These are phyloP conservation scores for Rhazya stricta DNA, from an alignment of 257 asterid species.

Conservation along the genomic window DNA sequence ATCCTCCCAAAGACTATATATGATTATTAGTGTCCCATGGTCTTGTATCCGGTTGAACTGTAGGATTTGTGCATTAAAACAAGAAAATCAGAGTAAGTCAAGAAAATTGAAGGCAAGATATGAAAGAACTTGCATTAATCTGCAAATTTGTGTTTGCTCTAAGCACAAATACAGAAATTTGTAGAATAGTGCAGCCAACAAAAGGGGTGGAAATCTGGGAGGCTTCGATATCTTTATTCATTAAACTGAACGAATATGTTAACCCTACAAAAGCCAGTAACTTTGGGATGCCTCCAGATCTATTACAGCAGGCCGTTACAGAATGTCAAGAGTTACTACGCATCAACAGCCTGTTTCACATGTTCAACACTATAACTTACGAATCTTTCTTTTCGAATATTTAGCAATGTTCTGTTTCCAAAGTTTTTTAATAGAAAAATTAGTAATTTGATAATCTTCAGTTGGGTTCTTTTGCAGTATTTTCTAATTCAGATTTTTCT, in stretches of 20 bases:
- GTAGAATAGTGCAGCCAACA: background rate
- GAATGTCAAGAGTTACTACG: too few relatives aligned
- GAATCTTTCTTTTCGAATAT: background rate
- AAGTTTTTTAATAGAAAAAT: background rate
- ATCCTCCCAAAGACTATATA: slow-evolving; percentile 97
- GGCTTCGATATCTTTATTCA: background rate
- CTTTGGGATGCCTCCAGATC: too few relatives aligned
- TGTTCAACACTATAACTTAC: background rate
- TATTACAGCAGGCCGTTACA: too few relatives aligned
- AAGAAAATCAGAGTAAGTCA: background rate
- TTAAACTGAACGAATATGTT: too few relatives aligned
- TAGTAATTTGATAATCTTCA: background rate
- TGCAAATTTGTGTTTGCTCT: background rate
- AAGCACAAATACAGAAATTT: background rate
- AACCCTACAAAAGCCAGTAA: too few relatives aligned
- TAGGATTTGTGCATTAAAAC: slow-evolving; percentile 11
- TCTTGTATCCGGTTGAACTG: slow-evolving; percentile 73
- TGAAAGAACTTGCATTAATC: background rate
- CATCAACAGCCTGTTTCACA: background rate
- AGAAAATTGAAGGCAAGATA: background rate
- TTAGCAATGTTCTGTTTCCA: background rate
- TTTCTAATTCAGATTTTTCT: background rate
- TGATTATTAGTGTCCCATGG: slow-evolving; percentile 75
- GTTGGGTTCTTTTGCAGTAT: background rate
- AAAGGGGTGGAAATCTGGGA: background rate